Conservation (phyloP, 2,329 filamentous ascomycete species). For the Fusarium stilboides region DNA sequence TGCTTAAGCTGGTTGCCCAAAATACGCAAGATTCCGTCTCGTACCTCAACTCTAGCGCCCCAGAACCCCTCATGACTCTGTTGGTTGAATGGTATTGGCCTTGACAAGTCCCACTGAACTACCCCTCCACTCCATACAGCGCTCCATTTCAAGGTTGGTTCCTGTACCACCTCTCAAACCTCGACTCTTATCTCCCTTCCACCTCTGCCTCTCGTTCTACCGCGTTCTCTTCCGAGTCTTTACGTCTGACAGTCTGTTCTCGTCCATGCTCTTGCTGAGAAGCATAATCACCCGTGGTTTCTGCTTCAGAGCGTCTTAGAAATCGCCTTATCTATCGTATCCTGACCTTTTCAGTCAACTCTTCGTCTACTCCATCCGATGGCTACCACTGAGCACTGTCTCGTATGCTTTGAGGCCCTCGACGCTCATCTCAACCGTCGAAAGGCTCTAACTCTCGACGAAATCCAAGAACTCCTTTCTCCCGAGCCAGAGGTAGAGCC, state of each 20-base stretch:
- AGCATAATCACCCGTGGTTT: conserved; percentile 17
- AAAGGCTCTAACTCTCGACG: conserved; percentile 75
- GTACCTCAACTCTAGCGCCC: conserved; percentile 19
- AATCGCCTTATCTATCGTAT: conserved; percentile 28
- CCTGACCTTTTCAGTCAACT: conserved; percentile 15
- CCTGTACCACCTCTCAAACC: conserved; percentile 4
- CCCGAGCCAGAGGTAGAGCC: conserved; percentile 51
- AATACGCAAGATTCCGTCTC: neutral
- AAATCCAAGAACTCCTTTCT: conserved; percentile 78
- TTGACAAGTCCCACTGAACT: conserved; percentile 32
- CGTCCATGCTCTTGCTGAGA: conserved; percentile 33
- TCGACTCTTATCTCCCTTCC: neutral
- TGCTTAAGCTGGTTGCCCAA: conserved; percentile 7
- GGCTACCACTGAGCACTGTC: conserved; percentile 89
- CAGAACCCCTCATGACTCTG: conserved; percentile 18
- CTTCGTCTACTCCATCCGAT: conserved; percentile 63
- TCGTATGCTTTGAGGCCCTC: conserved; percentile 93
- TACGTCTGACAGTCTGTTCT: conserved; percentile 15
- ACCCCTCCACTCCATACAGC: conserved; percentile 29
- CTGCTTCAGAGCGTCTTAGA: conserved; percentile 25
- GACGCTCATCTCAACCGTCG: conserved; percentile 81
- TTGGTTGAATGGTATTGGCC: conserved; percentile 20
- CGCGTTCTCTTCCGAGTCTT: conserved; percentile 14
- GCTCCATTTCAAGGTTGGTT: conserved; percentile 8
- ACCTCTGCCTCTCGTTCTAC: conserved; percentile 6